These are phyloP conservation scores for Lantana camara DNA, from an alignment of 257 asterid species.

Conservation along the genomic window DNA sequence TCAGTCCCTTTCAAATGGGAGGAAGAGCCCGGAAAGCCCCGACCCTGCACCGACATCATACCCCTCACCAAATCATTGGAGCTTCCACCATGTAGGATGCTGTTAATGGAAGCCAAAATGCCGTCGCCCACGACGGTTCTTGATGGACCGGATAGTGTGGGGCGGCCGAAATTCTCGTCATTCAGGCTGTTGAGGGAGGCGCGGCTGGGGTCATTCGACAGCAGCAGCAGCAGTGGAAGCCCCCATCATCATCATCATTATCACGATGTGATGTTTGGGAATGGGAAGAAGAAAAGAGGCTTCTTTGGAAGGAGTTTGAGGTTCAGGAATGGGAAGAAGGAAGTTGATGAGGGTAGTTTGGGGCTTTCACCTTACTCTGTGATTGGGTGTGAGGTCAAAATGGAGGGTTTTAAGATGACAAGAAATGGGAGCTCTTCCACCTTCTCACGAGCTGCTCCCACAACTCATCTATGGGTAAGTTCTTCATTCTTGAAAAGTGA, in stretches of 20 bases:
- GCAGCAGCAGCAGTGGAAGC: conserved; percentile 30
- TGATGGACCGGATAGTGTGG: conserved; percentile 58
- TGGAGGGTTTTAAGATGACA: conserved; percentile 19
- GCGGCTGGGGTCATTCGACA: conserved; percentile 43
- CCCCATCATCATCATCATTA: conserved; percentile 46
- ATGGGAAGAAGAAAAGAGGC: conserved; percentile 17
- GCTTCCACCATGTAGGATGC: conserved; percentile 59
- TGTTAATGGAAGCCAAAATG: conserved; percentile 33
- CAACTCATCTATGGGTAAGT: conserved; percentile 63
- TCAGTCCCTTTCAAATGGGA: conserved; percentile 91
- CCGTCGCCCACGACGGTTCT: conserved; percentile 70
- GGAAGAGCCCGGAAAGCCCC: conserved; percentile 79
- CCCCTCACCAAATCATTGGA: conserved; percentile 47
- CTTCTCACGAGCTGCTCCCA: conserved; percentile 29
- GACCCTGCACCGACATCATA: conserved; percentile 62
- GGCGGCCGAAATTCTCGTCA: conserved; percentile 52
- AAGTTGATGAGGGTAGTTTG: conserved; percentile 36
- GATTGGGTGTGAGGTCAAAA: conserved; percentile 5
- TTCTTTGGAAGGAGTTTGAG: conserved; percentile 19
- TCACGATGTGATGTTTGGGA: conserved; percentile 29
- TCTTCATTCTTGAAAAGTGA: not conserved
- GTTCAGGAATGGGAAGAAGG: conserved; percentile 18
- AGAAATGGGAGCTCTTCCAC: conserved; percentile 65
- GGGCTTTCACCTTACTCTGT: conserved; percentile 47
- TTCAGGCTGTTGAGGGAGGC: conserved; percentile 48